Conservation (phyloP, 2,329 filamentous ascomycete genomes). For the Ophiostoma australiae region DNA sequence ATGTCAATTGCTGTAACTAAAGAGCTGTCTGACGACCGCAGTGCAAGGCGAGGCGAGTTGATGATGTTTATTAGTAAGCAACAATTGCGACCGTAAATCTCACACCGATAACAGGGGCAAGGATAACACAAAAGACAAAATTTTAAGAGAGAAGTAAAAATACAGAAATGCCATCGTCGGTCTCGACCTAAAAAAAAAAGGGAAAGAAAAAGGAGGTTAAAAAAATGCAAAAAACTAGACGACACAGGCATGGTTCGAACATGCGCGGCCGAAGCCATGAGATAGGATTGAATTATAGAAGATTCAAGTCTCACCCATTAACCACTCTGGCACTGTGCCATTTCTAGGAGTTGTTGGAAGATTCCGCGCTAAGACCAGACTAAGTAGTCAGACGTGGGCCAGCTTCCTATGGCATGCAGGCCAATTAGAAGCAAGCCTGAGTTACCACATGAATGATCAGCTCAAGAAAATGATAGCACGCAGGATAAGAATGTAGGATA, state of each 20-base stretch:
- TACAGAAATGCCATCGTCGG: neutral
- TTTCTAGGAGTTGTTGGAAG: slow-evolving; percentile 14
- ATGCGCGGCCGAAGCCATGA: slow-evolving; percentile 30
- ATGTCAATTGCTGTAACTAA: too few species aligned
- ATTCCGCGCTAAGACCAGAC: neutral
- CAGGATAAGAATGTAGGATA: neutral
- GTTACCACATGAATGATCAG: too few species aligned
- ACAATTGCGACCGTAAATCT: too few species aligned
- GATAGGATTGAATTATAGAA: slow-evolving; percentile 25
- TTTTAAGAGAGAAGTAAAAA: neutral
- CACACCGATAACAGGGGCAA: too few species aligned
- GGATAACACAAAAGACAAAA: too few species aligned
- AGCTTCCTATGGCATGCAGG: neutral
- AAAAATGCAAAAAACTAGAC: slow-evolving; percentile 23
- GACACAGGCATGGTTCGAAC: slow-evolving; percentile 30
- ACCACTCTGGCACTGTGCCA: slow-evolving; percentile 29
- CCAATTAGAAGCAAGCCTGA: neutral
- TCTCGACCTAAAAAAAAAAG: neutral
- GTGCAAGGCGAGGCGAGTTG: too few species aligned
- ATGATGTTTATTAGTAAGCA: too few species aligned
- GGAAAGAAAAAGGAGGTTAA: neutral
- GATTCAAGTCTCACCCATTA: slow-evolving; percentile 30
- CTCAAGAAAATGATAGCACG: too few species aligned
- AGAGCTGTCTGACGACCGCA: too few species aligned
- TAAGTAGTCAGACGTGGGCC: neutral